Evolutionary conservation across 2,329 filamentous ascomycete species (phyloP), one percentile per base, ranked within the genome.

Genomic region (Fusarium nelsonii): DNA sequence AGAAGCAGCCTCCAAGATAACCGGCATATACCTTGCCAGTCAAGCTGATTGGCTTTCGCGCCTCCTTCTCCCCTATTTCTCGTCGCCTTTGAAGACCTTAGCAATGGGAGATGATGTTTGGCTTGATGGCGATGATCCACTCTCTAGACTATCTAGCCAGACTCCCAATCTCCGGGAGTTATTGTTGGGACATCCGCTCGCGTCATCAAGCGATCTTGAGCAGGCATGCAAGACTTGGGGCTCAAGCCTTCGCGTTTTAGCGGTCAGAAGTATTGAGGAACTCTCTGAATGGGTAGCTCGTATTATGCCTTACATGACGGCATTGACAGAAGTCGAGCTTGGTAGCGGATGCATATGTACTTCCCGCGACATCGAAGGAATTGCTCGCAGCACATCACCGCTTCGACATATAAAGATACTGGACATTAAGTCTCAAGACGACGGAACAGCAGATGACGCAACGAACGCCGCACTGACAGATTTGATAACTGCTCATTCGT

Each of bases 401-500:
- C 15, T 57, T n/a, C 14, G 34, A 15, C 3, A 6, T 0, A 63
- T 64, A 39, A 15, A 8, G 0, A 15, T n/a, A 3, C 2, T 6
- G 1, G 32, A 23, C 8, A 10, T n/a, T 6, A 8, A 14, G 5
- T 5, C 8, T 6, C 8, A 9, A 12, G 8, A 6, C 2, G 10
- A 43, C 2, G 14, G 16, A 0, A 15, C 3, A 15, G 34, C 30
- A 33, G 8, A 28, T 6, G 30, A 51, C 3, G 34, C 10, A 1
- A 16, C 44, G 9, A 41, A 57, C 6, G 3, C 5, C 6, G 45
- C 37, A 10, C 15, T 64, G 12, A 18, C 36, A 4, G 12, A 23
- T 6, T 41, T 63, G 51, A 63, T 58, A 3, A 20, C 30, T 14
- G 18, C 30, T n/a, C 58, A 64, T 15, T 58, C 58, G 8, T 33